Evolutionary conservation across 2,329 filamentous ascomycete genomes (phyloP).

Genomic region (Grosmannia clavigera): DNA sequence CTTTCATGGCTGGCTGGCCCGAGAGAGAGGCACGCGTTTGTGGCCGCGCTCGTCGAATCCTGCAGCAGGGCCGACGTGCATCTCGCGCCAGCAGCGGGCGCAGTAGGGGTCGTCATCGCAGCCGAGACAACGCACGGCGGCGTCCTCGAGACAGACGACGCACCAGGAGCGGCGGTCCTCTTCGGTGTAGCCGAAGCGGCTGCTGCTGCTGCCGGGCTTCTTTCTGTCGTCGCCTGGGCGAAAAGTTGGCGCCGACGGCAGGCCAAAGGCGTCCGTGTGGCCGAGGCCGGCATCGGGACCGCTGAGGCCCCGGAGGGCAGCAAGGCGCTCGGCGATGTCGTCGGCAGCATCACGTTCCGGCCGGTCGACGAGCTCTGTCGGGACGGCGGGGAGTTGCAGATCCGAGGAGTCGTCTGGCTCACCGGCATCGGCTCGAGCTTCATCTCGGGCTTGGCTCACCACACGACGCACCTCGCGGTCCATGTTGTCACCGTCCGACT

Average conservation of each 20-base stretch:
- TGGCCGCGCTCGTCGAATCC: constrained; percentile 61
- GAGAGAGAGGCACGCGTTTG: constrained; percentile 44
- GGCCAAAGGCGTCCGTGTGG: constrained; percentile 23
- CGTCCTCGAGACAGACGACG: constrained; percentile 70
- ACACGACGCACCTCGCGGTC: constrained; percentile 29
- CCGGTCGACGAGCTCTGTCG: constrained; percentile 28
- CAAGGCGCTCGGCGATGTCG: constrained; percentile 39
- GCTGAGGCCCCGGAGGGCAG: constrained; percentile 31
- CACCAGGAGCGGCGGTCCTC: constrained; percentile 70
- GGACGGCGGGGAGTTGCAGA: constrained; percentile 34
- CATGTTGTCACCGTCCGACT: constrained; percentile 37
- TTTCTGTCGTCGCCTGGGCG: constrained; percentile 24
- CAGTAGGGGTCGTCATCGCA: constrained; percentile 68
- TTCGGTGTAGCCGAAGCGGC: constrained; percentile 42
- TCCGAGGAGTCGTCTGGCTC: neutral
- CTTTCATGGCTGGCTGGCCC: neutral
- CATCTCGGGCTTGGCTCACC: constrained; percentile 33
- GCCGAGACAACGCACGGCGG: constrained; percentile 56
- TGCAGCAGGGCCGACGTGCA: constrained; percentile 58
- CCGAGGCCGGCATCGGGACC: constrained; percentile 12
- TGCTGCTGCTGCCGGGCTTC: constrained; percentile 11
- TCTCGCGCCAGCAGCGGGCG: constrained; percentile 66
- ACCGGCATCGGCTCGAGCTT: constrained; percentile 18
- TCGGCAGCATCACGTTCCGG: constrained; percentile 24
- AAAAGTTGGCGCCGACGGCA: constrained; percentile 39